Base-by-base conservation (phyloP, 228 moss, liverwort and hornwort species). In the Sphagnum fallax region DNA sequence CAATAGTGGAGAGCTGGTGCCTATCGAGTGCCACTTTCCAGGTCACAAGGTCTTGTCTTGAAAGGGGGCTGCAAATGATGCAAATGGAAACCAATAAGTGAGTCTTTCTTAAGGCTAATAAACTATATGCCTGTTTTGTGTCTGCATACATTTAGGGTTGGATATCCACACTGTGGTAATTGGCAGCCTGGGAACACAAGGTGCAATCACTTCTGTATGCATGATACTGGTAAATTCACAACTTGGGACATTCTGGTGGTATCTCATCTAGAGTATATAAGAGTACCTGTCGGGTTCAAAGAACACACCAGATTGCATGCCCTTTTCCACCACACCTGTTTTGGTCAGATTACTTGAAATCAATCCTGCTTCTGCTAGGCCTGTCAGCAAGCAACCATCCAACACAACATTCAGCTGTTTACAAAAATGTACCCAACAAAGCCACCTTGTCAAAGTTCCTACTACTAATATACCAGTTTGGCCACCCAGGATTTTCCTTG, bases 21-120 rank as follows among this genome's bases (percentile, higher is more conserved):
- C 85, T 80, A 67, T 98, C 94, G n/a, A 98, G 81, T 66, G 98
- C 82, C 65, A 98, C 77, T 82, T 89, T 98, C 98, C 98, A 98
- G 81, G 77, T 82, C 52, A 98, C 87, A 69, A 98, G 87, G 75
- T 98, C 98, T 77, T 92, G 92, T 69, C 98, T 87, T 57, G 94
- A 90, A 62, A 98, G 80, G 58, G 89, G 84, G 69, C 95, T 92
- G 92, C 5, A 71, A 55, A 58, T 49, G 15, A 67, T 60, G 4
- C 49, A 58, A 70, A 10, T 61, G 70, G 49, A 48, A 53, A 62
- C 58, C 18, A 71, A 16, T 48, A 15, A 55, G 55, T 12, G 8
- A 8, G 8, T 55, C 55, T 55, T 55, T 55, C 9, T 55, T 55
- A 55, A 8, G 55, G 32, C 32, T 32, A 2, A 32, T 32, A 32